Evolutionary conservation across 1,139 yeast genomes (phyloP), one percentile per base, ranked within the genome.

Genomic region (Pichia sp.): DNA sequence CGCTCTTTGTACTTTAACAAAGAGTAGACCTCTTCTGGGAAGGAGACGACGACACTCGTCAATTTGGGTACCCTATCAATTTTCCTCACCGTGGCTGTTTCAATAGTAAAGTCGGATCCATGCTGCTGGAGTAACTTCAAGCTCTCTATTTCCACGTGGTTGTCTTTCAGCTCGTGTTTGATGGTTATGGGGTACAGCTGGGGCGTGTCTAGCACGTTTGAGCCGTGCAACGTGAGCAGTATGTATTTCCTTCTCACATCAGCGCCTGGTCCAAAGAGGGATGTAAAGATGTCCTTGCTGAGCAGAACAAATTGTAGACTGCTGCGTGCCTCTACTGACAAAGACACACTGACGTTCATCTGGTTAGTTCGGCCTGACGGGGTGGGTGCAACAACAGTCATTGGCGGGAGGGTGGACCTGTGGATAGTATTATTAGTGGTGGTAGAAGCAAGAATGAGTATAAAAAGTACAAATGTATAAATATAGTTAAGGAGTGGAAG

Each of bases 11-110:
- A 65, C 45, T 70, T 66, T 45, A 80, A 64, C 2, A 80, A 62
- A 5, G 67, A 62, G 60, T 77, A 80, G 7, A 80, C 72, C 46
- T 73, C 76, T 6, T 60, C 58, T 0, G 84, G 84, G n/a, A 78
- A 75, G 1, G 75, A 67, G 1, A 80, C 31, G 15, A 70, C 62
- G 34, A 67, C 46, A 32, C 54, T 48, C 4, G 32, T 57, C 29
- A 68, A 61, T 8, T 52, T 56, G 5, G 67, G 54, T 8, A 66
- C 45, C 8, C 51, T 58, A 4, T 47, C 42, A 5, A 65, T 40
- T 0, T 61, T 58, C 1, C 50, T 54, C 11, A 68, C 53, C 6
- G 56, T 49, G 26, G 65, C 65, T 5, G 47, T 49, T 29, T 65
- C 65, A 8, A 69, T 34, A 0, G 69, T 67, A 51, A 70, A 66